Base-by-base conservation (phyloP, 306 rosid genomes). In the Clitoria ternatea region DNA sequence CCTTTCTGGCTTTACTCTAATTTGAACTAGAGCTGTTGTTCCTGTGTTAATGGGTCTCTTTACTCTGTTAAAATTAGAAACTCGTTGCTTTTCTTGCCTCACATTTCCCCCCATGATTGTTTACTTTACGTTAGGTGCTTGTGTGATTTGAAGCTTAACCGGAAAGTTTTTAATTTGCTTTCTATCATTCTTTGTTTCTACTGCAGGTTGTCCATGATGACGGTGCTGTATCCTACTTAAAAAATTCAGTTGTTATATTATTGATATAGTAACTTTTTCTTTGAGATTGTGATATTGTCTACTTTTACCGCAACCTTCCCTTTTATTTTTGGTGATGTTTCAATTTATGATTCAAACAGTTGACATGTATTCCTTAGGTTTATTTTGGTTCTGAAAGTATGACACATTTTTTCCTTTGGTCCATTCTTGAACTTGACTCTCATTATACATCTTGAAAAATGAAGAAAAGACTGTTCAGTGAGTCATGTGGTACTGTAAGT, bases 161-260 rank as follows among this genome's bases (percentile, higher is more conserved):
- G 1, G 18, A 18, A 63, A 44, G 9, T 0, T 6, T 9, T 49
- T 56, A 62, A 30, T 57, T 20, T 27, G 35, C 33, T 18, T 68
- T 49, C 32, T 30, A 70, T 23, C 64, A 7, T 36, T 64, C 17
- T 22, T 33, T 70, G 65, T 67, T 66, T 77, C 71, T 80, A 53
- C 66, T 85, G 92, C 92, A 93, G 98, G 98, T 93, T 81, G 85
- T 90, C 70, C 78, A 90, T 4, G 96, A 93, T 60, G 98, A 90
- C 73, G 98, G 98, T 47, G 91, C 94, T 73, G 98, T 93, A 93
- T 93, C 98, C 96, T 82, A 67, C 30, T 45, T 53, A 27, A 54
- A 43, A 43, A 61, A 10, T 76, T 54, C 26, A 8, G 24, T 84
- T 83, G 40, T 52, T 7, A 35, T 73, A 54, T 53, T 61, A 56